Evolutionary conservation across 2,329 filamentous ascomycete species (phyloP).

Genomic region (Macrophomina pseudophaseolina): DNA sequence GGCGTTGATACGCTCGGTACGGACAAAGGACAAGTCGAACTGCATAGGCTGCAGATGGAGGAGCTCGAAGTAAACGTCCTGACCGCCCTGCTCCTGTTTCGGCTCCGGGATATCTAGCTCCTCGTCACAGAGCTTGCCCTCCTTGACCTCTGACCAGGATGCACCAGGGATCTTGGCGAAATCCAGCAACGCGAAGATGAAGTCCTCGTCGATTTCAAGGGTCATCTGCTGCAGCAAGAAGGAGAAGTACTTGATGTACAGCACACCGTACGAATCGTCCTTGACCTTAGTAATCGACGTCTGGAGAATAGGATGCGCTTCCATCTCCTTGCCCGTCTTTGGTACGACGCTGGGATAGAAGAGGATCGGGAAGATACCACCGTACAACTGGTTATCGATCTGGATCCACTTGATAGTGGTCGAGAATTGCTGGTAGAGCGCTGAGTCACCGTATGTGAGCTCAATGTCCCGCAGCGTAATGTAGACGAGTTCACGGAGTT

Average conservation of each 20-base stretch:
- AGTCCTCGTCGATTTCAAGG: conserved; percentile 95
- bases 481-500: conserved; percentile 90
- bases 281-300: conserved; percentile 92
- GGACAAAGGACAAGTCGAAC: conserved; percentile 93
- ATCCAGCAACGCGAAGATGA: conserved; percentile 93
- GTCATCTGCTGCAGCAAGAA: conserved; percentile 97
- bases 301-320: conserved; percentile 93
- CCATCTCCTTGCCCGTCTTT: conserved; percentile 94
- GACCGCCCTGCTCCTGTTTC: conserved; percentile 78
- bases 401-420: conserved; percentile 98
- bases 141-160: conserved; percentile 81
- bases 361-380: conserved; percentile 96
- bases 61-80: conserved; percentile 97
- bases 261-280: conserved; percentile 95
- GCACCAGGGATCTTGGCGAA: conserved; percentile 93
- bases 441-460: conserved; percentile 90
- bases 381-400: conserved; percentile 97
- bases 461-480: conserved; percentile 90
- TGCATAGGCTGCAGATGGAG: conserved; percentile 98
- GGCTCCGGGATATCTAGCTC: conserved; percentile 91
- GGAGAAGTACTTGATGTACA: conserved; percentile 98
- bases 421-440: conserved; percentile 88
- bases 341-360: conserved; percentile 97
- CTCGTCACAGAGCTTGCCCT: conserved; percentile 88
- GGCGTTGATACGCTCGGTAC: conserved; percentile 93